These are phyloP conservation scores for Torulaspora pretoriensis DNA, from an alignment of 1,139 yeast species.

Conservation along the genomic window DNA sequence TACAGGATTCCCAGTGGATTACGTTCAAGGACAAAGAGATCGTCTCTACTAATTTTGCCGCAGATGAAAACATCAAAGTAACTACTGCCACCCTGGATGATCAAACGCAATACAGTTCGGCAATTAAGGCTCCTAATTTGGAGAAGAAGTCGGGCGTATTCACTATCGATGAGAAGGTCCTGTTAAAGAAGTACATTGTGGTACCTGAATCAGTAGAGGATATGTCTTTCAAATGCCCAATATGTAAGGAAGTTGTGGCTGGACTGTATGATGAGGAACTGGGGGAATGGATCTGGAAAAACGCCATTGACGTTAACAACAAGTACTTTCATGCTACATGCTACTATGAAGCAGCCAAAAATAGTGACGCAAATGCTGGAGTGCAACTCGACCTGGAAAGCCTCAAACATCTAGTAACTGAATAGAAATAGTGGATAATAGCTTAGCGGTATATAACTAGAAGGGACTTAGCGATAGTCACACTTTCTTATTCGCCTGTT, in stretches of 20 bases:
- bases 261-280: constrained; percentile 82
- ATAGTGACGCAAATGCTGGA: constrained; percentile 22
- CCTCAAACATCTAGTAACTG: constrained; percentile 20
- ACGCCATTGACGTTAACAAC: constrained; percentile 66
- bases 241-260: constrained; percentile 77
- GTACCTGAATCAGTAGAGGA: constrained; percentile 70
- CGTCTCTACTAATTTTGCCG: constrained; percentile 35
- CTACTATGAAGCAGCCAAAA: constrained; percentile 61
- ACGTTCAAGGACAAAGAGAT: constrained; percentile 64
- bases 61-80: constrained; percentile 13
- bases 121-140: constrained; percentile 1
- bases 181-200: constrained; percentile 43
- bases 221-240: constrained; percentile 72
- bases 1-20: constrained; percentile 71
- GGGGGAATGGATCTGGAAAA: constrained; percentile 96
- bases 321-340: constrained; percentile 81
- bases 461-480: no score
- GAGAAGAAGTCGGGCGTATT: constrained; percentile 12
- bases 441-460: no score
- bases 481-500: no score
- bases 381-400: constrained; percentile 24
- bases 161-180: constrained; percentile 17
- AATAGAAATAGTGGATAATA: background rate
- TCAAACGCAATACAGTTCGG: constrained; percentile 9
- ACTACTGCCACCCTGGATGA: constrained; percentile 19